Conservation (phyloP, 2,329 filamentous ascomycete genomes). For the Scolecobasidium constrictum region DNA sequence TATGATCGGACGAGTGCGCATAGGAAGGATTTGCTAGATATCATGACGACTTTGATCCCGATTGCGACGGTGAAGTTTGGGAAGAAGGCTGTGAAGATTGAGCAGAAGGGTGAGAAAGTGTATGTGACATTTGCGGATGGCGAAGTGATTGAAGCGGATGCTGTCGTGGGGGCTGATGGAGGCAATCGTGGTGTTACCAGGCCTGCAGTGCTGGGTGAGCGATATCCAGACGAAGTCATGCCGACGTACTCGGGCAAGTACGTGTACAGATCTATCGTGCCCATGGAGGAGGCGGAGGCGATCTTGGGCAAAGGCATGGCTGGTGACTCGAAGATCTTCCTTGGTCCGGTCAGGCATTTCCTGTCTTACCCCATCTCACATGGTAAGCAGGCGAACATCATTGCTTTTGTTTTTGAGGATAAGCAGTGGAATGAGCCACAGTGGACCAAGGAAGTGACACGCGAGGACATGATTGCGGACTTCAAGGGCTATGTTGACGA, state of each 20-base stretch:
- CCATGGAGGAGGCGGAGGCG: conserved; percentile 42
- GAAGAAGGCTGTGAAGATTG: conserved; percentile 24
- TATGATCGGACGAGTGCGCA: conserved; percentile 26
- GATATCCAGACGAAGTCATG: conserved; percentile 29
- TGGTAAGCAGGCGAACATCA: not conserved
- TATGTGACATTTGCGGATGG: conserved; percentile 33
- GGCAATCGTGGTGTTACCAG: conserved; percentile 37
- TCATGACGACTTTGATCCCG: conserved; percentile 37
- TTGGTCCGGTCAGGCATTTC: conserved; percentile 21
- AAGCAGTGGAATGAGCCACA: conserved; percentile 12
- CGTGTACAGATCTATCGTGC: conserved; percentile 51
- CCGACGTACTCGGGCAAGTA: conserved; percentile 47
- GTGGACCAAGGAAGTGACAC: conserved; percentile 13
- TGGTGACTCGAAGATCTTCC: conserved; percentile 30
- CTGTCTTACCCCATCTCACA: conserved; percentile 1
- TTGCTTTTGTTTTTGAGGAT: conserved; percentile 13
- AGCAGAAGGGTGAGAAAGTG: conserved; percentile 19
- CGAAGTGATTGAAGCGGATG: conserved; percentile 27
- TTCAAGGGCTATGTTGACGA: conserved; percentile 11
- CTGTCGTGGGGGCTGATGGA: conserved; percentile 37
- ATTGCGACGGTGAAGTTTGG: conserved; percentile 27
- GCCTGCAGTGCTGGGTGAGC: conserved; percentile 39
- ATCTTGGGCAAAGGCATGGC: conserved; percentile 40
- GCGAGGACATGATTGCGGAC: conserved; percentile 17
- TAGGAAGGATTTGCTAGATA: conserved; percentile 38